Percentiles rank a stretch among this genome's conserved stretches.
Conservation (phyloP, 2,329 filamentous ascomycete species). For the Aaosphaeria arxii region DNA sequence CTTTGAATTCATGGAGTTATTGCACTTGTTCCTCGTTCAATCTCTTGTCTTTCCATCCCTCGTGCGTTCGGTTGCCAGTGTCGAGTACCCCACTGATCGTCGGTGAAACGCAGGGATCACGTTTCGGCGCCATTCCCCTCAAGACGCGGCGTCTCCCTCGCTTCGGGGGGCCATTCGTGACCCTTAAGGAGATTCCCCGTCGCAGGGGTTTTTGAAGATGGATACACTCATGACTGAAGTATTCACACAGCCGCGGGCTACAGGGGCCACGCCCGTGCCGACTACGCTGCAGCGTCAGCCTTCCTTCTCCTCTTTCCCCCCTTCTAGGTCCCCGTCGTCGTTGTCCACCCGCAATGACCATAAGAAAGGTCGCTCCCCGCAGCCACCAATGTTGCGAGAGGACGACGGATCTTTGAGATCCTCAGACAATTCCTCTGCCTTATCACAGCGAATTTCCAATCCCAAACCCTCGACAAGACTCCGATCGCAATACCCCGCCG, state of each 20-base stretch:
- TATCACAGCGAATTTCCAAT: slow-evolving; percentile 12
- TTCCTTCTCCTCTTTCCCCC: slow-evolving; percentile 43
- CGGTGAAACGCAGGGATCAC: background rate
- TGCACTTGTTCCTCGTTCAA: too few species aligned
- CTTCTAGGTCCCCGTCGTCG: slow-evolving; percentile 38
- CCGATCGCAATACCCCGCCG: slow-evolving; percentile 49
- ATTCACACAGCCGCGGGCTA: slow-evolving; percentile 22
- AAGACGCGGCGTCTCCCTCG: background rate
- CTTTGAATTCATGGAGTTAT: too few species aligned
- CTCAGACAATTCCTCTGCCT: slow-evolving; percentile 21
- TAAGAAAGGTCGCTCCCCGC: slow-evolving; percentile 32
- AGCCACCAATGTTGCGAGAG: slow-evolving; percentile 32
- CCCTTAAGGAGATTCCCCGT: background rate
- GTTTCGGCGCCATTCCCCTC: background rate
- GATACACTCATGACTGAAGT: slow-evolving; percentile 32
- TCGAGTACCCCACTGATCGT: too few species aligned
- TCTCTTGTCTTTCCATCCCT: too few species aligned
- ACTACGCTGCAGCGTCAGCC: slow-evolving; percentile 36
- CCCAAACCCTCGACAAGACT: slow-evolving; percentile 19
- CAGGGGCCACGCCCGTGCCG: slow-evolving; percentile 11
- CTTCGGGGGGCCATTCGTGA: background rate
- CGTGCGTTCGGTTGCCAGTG: too few species aligned
- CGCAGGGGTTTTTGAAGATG: slow-evolving; percentile 6
- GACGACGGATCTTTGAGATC: slow-evolving; percentile 28
- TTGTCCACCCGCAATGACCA: slow-evolving; percentile 33